Conservation (phyloP, 805 yeast genomes). For the Clavispora santaluciae region DNA sequence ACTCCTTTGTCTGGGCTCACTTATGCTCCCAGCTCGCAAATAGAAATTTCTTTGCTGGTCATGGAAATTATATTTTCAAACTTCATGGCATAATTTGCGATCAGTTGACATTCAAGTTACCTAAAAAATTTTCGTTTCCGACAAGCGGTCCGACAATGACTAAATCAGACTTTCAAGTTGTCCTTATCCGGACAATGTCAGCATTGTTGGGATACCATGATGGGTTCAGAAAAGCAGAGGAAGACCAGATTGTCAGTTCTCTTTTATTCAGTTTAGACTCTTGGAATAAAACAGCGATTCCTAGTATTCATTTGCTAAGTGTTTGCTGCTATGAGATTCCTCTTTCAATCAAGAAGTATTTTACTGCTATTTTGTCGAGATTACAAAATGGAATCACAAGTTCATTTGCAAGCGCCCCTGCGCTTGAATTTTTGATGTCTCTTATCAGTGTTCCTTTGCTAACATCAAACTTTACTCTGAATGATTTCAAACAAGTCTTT, state of each 20-base stretch:
- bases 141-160: conserved; percentile 21
- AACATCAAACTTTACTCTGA: conserved; percentile 67
- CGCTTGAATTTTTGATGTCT: conserved; percentile 67
- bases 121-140: conserved; percentile 18
- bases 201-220: conserved; percentile 58
- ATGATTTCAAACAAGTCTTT: conserved; percentile 74
- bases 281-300: conserved; percentile 75
- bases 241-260: conserved; percentile 59
- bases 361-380: conserved; percentile 64
- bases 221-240: conserved; percentile 49
- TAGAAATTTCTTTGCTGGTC: conserved; percentile 44
- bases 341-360: conserved; percentile 58
- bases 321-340: conserved; percentile 82
- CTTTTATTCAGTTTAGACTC: conserved; percentile 59
- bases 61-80: conserved; percentile 33
- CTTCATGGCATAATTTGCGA: conserved; percentile 51
- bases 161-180: conserved; percentile 63
- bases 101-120: conserved; percentile 50
- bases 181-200: conserved; percentile 56
- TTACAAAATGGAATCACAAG: conserved; percentile 72
- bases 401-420: conserved; percentile 64
- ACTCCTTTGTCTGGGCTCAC: conserved; percentile 62
- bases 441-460: conserved; percentile 62
- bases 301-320: conserved; percentile 70
- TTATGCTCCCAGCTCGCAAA: conserved; percentile 67